Evolutionary conservation across 2,329 filamentous ascomycete species (phyloP), one percentile per base, ranked within the genome.

Genomic region (Epichloe sp.): DNA sequence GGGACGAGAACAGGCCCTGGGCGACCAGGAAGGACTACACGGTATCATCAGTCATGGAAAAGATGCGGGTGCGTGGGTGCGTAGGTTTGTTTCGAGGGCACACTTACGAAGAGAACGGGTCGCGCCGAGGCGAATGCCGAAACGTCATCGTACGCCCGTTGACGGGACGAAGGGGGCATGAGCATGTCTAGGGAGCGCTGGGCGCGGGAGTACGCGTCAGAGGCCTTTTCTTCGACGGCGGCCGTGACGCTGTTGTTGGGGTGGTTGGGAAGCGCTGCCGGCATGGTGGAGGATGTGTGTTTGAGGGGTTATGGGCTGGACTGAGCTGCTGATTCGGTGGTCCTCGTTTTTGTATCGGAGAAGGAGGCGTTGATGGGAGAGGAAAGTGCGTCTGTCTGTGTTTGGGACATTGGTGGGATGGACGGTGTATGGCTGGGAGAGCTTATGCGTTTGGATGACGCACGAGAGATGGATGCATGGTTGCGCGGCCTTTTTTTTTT

Each of bases 61-160:
- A 3, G 15, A 8, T 37, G 14, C 10, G 10, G 21, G 26, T 8
- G 26, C 26, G 26, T 26, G 7, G 7, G 23, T 8, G 23, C 2
- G 23, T 2, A 7, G 23, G 2, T 23, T 23, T 23, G 26, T 26
- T 26, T 26, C 23, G 23, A 26, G 23, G 12, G 12, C 6, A 65
- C 7, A 65, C 82, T 21, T 71, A 88, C 85, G 51, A 85, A 81
- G 43, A 89, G 69, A 55, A 88, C 70, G 2, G 88, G 88, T 52
- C 84, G 82, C 47, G 75, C 70, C 5, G 74, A 66, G 15, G 82
- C 79, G 60, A 86, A 84, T 5, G 68, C 62, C 37, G 72, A 69
- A 31, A 78, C 65, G 44, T 69, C 72, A 15, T 76, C 69, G 57
- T 81, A 74, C 42, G 78, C 71, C 51, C 73, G 71, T 55, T 79